Evolutionary conservation across 2,329 filamentous ascomycete genomes (phyloP), one percentile per base, ranked within the genome.

Genomic region (Exserohilum rostratum): DNA sequence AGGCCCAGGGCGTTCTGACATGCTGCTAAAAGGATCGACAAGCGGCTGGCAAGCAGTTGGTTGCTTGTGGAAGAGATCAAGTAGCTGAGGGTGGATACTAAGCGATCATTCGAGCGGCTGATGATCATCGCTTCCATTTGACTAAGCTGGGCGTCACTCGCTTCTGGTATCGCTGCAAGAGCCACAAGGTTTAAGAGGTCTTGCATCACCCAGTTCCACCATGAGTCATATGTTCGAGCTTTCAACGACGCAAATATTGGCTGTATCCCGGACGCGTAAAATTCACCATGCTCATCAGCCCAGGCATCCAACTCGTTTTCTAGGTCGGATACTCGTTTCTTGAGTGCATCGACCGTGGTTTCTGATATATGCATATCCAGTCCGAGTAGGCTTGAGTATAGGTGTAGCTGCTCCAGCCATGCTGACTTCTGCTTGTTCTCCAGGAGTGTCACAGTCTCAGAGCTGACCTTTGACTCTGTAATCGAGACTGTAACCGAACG

Each of bases 181-280:
- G 27, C 13, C 29, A 45, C 42, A 20, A 59, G 48, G 30, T 53
- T 50, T 34, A 64, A 56, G 4, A 61, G 46, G 50, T 65, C 62
- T 37, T 65, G 62, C 17, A 61, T 11, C 6, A 46, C 58, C 62
- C 62, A 65, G 34, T 62, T 62, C 62, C 62, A 65, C 34, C 46
- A 61, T 11, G 62, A 65, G 30, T 56, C 58, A 34, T 58, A 65
- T 12, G 48, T 44, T 22, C 62, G 60, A 2, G 51, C 60, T 53
- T 65, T 65, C 20, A 50, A 34, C n/a, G 34, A 15, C 31, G 55
- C 51, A 37, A 65, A 65, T 20, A 47, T 47, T n/a, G 62, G 62
- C 12, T 57, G 53, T 18, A 65, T 61, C 17, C 62, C 62, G 17
- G 50, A 46, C 11, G 51, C 62, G 29, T 61, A 65, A 33, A 50